Base-by-base conservation (phyloP, 192 early-diverging fungal genomes). In the Nowakowskiella sp. region DNA sequence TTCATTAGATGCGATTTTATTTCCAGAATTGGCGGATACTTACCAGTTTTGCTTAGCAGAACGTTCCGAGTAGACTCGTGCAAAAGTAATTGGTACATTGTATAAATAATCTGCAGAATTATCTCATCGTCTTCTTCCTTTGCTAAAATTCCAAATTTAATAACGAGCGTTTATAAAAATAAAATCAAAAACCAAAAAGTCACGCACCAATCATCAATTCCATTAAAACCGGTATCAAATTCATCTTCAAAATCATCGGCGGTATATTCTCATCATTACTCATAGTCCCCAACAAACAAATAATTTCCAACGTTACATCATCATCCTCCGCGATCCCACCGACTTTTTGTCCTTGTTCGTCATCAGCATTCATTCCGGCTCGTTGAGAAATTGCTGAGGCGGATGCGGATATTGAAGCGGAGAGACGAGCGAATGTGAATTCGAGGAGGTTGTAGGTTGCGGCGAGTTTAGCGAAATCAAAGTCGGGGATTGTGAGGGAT, bases 91-190 rank as follows among this genome's bases (percentile, higher is more conserved):
- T 76, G 74, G 55, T 76, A 72, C 10, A 73, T 67, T 50, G 60
- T 67, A 47, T 76, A 80, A 49, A 77, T 77, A 31, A 80, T 67
- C 47, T 81, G 78, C 27, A 79, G 45, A 29, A 81, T 66, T 19
- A 81, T 81, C 53, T 81, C 78, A 46, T 81, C 78, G 61, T 81
- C 78, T 36, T 81, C 78, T 47, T 81, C 78, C 49, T 79, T 80
- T 6, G 62, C 76, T 71, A 31, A 8, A 25, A 0, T n/a, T n/a
- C 9, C 8, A 36, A 21, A 57, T 56, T 42, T 58, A n/a, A 5
- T 16, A 43, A 30, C 16, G 1, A 46, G 0, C 8, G 44, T 55
- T 31, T 58, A 29, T 19, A 28, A 56, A 4, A 2, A 49, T 1
- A 4, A 66, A 21, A 24, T 23, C 28, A 5, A 52, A 44, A 1